phyloP scores from a whole-genome alignment of 305 asterid species.

The Solanum hybrid region DNA sequence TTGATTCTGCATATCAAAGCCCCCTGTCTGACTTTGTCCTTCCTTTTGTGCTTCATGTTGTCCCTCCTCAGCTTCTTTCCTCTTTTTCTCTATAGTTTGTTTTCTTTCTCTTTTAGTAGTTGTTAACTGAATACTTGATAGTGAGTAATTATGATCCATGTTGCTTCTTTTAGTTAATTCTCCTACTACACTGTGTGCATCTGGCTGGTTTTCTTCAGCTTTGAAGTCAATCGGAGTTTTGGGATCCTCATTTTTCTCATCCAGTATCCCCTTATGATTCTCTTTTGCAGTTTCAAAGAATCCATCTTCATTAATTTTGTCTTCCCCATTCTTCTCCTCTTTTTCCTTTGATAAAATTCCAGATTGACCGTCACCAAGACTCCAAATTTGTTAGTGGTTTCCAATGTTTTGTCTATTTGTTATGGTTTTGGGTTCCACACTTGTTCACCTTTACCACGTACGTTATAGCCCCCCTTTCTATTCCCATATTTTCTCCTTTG shows the following conservation, averaged over 20 bases:
- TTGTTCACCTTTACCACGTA: no score
- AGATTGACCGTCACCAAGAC: no score
- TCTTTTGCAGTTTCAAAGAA: no score
- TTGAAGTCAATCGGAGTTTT: accelerated
- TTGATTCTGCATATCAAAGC: no score
- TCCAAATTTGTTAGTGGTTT: no score
- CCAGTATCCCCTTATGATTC: neutral
- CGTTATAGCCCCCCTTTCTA: no score
- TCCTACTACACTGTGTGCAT: neutral
- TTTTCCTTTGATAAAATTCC: neutral
- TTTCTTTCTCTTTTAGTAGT: neutral
- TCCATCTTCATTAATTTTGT: neutral
- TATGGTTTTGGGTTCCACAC: no score
- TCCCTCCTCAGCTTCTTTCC: neutral
- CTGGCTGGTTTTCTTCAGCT: neutral
- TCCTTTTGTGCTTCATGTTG: neutral
- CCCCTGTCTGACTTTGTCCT: neutral
- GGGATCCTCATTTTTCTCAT: neutral
- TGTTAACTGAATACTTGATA: neutral
- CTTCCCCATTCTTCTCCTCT: neutral
- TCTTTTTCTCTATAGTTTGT: neutral
- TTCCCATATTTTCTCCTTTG: no score
- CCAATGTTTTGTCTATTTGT: no score
- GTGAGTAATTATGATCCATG: neutral
- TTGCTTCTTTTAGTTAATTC: neutral